phyloP scores from a whole-genome alignment of 495 filamentous ascomycete genomes.

The Neurospora tetrasperma region DNA sequence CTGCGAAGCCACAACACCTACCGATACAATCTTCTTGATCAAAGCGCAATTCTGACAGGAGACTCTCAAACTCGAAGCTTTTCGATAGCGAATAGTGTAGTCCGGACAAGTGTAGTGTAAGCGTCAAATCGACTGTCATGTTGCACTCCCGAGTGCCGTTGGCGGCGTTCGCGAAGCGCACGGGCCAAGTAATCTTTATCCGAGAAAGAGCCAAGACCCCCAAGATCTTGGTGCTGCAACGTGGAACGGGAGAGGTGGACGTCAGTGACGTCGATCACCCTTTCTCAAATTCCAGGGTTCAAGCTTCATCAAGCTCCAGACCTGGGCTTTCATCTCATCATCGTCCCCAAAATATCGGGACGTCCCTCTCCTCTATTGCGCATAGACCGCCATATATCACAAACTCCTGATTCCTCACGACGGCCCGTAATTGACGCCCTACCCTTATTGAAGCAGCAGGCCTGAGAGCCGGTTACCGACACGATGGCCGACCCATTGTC shows the following conservation, averaged over 20 bases:
- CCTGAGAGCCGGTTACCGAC: neutral
- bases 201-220: neutral
- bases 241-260: neutral
- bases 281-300: neutral
- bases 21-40: neutral
- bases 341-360: neutral
- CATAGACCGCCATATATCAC: neutral
- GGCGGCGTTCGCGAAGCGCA: neutral
- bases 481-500: slow-evolving; percentile 27
- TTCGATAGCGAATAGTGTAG: neutral
- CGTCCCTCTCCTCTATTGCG: neutral
- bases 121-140: neutral
- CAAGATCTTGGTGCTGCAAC: neutral
- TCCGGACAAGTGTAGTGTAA: neutral
- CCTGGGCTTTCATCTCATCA: neutral
- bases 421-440: neutral
- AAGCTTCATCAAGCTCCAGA: neutral
- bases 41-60: neutral
- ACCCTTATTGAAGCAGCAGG: neutral
- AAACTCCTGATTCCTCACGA: neutral
- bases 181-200: neutral
- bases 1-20: neutral
- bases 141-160: neutral
- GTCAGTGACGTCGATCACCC: slow-evolving; percentile 10
- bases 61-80: neutral